Evolutionary conservation across 768 basidiomycete species (phyloP), one percentile per base, ranked within the genome.

Genomic region (Clathrus columnatus): DNA sequence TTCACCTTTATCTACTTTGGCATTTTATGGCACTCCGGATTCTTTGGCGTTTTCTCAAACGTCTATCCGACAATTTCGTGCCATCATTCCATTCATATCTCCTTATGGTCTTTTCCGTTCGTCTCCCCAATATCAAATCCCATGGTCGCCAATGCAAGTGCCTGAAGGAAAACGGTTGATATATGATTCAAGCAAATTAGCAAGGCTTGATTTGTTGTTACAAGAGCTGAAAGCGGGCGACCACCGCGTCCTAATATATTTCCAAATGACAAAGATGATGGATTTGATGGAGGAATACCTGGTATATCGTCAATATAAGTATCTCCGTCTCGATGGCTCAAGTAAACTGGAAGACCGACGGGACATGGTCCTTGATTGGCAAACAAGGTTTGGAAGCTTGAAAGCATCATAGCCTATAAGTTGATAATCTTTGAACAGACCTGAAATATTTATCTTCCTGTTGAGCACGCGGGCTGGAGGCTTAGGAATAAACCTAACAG

Each of bases 241-340:
- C 59, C 96, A 99, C 69, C 84, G 93, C 46, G 91, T 95, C 14
- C 71, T 99, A 62, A 78, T 99, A 18, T 99, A 98, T 72, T 98
- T 97, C 84, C 96, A 99, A 70, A 99, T 99, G 96, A 98, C 95
- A 11, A 82, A 87, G 57, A 99, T 98, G 96, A 96, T 99, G 85
- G 94, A 97, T 67, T 75, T 98, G 49, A 94, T 98, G 83, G 96
- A 98, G 69, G 96, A 98, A 67, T 99, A 97, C 67, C 76, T 99
- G 58, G 91, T 96, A 56, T 96, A 88, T 72, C 84, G 95, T 1
- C 94, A 97, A 68, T 92, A 92, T 75, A 94, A 92, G 69, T 96
- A 97, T 65, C 73, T 96, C 17, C 80, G 94, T 32, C 72, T 97
- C 54, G 94, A 97, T 69, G 94, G 94, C 32, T 88, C 88, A 1